Percentiles rank a stretch among this genome's conserved stretches.
Evolutionary conservation across 2,329 filamentous ascomycete genomes (phyloP).

Genomic region (Pseudopyricularia cyperi): DNA sequence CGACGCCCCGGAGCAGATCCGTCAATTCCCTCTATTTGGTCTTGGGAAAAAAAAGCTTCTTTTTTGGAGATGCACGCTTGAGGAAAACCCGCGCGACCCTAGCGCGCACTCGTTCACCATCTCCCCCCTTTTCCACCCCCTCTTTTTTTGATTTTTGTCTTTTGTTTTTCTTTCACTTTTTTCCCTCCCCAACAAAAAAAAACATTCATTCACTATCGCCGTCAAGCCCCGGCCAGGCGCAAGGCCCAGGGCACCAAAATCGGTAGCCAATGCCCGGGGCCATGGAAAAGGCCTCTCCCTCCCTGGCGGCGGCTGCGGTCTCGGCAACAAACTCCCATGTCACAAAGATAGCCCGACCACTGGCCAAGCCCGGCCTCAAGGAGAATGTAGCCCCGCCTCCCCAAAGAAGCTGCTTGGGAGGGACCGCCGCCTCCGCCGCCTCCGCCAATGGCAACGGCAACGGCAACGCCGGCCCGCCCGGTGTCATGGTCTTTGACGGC

Average conservation of each 20-base stretch:
- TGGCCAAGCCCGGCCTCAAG: not conserved
- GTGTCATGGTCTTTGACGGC: conserved; percentile 8
- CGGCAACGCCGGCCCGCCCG: not conserved
- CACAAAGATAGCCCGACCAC: not conserved
- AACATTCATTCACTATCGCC: too few species aligned
- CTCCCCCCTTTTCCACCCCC: not conserved
- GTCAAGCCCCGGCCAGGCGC: too few species aligned
- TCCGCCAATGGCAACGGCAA: too few species aligned
- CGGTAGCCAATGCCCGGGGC: not conserved
- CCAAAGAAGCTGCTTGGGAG: not conserved
- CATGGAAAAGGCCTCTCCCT: not conserved
- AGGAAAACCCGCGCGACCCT: not conserved
- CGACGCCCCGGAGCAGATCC: too few species aligned
- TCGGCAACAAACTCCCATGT: not conserved
- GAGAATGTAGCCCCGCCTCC: not conserved
- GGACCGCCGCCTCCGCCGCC: not conserved
- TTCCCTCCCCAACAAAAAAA: not conserved
- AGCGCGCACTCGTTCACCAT: not conserved
- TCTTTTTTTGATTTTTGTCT: not conserved
- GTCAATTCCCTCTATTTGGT: too few species aligned
- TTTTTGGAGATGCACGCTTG: not conserved
- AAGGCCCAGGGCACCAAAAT: not conserved
- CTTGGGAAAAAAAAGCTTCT: too few species aligned
- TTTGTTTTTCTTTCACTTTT: not conserved
- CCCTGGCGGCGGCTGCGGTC: not conserved